Evolutionary conservation across 768 basidiomycete species (phyloP).

Genomic region (Suillus plorans): DNA sequence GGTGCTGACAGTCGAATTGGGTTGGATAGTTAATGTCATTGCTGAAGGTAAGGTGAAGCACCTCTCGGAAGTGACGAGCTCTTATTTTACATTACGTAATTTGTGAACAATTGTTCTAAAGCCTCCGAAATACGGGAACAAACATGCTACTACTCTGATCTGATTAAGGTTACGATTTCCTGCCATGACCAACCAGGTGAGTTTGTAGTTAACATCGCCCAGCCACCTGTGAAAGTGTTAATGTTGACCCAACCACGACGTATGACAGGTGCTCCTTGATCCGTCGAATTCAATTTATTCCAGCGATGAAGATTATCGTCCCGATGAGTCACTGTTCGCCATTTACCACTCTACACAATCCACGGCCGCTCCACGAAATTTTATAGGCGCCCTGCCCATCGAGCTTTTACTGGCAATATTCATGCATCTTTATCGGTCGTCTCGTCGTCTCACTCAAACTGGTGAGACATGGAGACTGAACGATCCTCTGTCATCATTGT

Average conservation of each 20-base stretch:
- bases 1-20: not conserved
- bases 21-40: not conserved
- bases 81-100: not conserved
- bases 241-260: not conserved
- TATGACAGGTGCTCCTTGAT: not conserved
- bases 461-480: conserved; percentile 4
- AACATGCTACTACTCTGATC: not conserved
- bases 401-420: conserved; percentile 10
- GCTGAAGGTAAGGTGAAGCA: not conserved
- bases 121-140: not conserved
- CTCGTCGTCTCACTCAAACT: not conserved
- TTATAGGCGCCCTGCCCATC: conserved; percentile 1
- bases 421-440: not conserved
- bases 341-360: not conserved
- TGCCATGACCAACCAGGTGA: not conserved
- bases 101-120: not conserved
- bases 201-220: not conserved
- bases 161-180: not conserved
- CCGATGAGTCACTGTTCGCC: not conserved
- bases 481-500: conserved; percentile 2
- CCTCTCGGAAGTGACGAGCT: not conserved
- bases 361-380: not conserved
- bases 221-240: not conserved
- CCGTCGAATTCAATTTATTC: not conserved
- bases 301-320: not conserved